Percentiles rank a stretch among this genome's conserved stretches.
phyloP scores from a whole-genome alignment of 371 early-diverging fungal species.

The Actinomucor elegans region DNA sequence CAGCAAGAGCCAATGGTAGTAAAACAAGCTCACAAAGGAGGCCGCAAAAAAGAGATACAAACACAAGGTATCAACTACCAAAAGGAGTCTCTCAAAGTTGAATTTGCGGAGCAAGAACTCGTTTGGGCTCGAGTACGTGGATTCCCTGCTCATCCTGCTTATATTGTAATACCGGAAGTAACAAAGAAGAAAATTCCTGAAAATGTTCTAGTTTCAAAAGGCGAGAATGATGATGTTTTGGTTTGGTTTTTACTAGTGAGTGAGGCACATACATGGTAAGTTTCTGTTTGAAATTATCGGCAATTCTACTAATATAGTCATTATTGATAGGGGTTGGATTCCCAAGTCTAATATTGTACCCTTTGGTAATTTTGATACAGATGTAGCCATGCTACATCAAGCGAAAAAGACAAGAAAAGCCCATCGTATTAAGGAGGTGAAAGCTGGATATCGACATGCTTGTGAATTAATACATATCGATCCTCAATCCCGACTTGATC shows the following conservation, averaged over 20 bases:
- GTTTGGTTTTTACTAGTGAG: constrained; percentile 19
- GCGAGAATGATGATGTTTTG: not conserved
- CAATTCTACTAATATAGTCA: too few relatives aligned
- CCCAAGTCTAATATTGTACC: constrained; percentile 17
- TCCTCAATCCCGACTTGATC: too few relatives aligned
- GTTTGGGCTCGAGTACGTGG: constrained; percentile 50
- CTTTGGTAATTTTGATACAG: constrained; percentile 32
- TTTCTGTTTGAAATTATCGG: not conserved
- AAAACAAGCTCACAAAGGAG: too few relatives aligned
- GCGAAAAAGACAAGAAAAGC: constrained; percentile 31
- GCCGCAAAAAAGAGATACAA: too few relatives aligned
- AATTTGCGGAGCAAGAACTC: constrained; percentile 17
- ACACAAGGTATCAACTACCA: too few relatives aligned
- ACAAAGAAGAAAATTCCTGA: constrained; percentile 20
- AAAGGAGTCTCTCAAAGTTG: not conserved
- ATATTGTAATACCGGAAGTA: constrained; percentile 21
- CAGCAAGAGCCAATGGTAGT: too few relatives aligned
- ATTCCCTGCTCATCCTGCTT: constrained; percentile 48
- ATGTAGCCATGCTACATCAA: constrained; percentile 29
- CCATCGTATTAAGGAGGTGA: constrained; percentile 32
- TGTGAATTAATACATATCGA: constrained; percentile 28
- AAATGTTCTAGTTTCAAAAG: constrained; percentile 15
- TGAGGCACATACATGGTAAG: constrained; percentile 39
- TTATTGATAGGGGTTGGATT: constrained; percentile 44
- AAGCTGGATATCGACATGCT: constrained; percentile 31